Evolutionary conservation across 345 rosid genomes (phyloP).

Genomic region (Citrus mangshanensis): DNA sequence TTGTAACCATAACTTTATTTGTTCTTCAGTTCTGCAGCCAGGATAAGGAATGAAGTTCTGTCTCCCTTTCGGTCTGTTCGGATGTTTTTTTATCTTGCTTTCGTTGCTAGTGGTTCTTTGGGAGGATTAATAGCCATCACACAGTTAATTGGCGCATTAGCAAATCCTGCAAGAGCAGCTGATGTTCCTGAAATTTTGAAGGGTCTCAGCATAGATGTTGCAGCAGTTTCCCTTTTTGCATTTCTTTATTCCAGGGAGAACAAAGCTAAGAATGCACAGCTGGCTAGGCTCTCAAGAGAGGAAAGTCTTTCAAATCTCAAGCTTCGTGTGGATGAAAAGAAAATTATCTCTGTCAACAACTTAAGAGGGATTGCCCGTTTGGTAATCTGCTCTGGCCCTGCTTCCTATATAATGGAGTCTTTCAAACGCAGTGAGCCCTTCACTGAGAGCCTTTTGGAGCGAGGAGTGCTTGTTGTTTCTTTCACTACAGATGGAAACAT

Average conservation of each 20-base stretch:
- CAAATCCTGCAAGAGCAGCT: constrained; percentile 67
- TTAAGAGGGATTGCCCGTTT: constrained; percentile 81
- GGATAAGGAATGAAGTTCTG: constrained; percentile 87
- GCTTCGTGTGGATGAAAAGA: constrained; percentile 70
- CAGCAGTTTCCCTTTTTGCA: constrained; percentile 71
- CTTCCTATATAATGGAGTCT: constrained; percentile 58
- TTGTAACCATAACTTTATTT: constrained; percentile 30
- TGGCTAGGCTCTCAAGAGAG: constrained; percentile 86
- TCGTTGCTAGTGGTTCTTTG: constrained; percentile 69
- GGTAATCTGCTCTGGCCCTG: constrained; percentile 87
- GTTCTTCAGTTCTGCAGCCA: constrained; percentile 67
- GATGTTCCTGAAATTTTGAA: constrained; percentile 59
- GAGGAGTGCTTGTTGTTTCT: constrained; percentile 91
- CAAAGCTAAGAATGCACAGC: constrained; percentile 66
- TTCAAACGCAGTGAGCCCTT: constrained; percentile 72
- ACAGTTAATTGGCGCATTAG: constrained; percentile 67
- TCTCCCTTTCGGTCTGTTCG: constrained; percentile 90
- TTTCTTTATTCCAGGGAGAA: constrained; percentile 77
- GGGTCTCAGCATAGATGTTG: constrained; percentile 74
- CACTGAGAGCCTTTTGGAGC: constrained; percentile 68
- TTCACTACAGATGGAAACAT: constrained; percentile 65
- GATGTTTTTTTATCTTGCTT: constrained; percentile 92
- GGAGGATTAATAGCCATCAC: constrained; percentile 86
- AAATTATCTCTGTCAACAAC: constrained; percentile 54
- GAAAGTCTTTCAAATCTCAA: constrained; percentile 84